Conservation (phyloP, 306 rosid species). For the Luffa acutangula region DNA sequence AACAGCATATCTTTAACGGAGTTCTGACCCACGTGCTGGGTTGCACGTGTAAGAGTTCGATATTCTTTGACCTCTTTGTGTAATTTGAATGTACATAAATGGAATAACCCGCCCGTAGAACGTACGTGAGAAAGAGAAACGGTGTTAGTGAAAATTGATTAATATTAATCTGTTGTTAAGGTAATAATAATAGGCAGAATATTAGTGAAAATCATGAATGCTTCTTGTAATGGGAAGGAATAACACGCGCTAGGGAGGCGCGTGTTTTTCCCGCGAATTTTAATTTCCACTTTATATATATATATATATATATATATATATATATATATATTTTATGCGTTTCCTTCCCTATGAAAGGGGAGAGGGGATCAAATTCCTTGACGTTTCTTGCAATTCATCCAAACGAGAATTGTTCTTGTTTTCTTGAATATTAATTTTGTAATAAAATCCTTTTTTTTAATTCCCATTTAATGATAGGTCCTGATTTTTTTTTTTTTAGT, state of each 20-base stretch:
- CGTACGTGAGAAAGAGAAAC: neutral
- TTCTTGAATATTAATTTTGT: neutral
- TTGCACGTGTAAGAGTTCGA: slow-evolving; percentile 21
- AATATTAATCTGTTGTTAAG: neutral
- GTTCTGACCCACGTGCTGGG: slow-evolving; percentile 27
- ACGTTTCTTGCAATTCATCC: neutral
- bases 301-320: no score
- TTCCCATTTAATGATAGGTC: neutral
- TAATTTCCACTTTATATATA: neutral
- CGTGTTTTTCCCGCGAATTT: neutral
- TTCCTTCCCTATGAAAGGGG: neutral
- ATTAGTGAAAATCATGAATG: neutral
- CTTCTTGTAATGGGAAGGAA: neutral
- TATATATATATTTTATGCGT: neutral
- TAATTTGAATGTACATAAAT: neutral
- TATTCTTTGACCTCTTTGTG: slow-evolving; percentile 2
- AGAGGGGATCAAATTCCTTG: neutral
- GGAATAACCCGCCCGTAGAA: neutral
- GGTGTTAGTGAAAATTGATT: slow-evolving; percentile 1
- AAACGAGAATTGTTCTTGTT: neutral
- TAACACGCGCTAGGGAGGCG: neutral
- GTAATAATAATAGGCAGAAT: neutral
- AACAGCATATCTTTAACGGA: slow-evolving; percentile 20
- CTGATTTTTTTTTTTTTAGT: no score
- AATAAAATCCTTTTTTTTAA: neutral